phyloP scores from a whole-genome alignment of 495 filamentous ascomycete species.

The Aspergillus nidulans region DNA sequence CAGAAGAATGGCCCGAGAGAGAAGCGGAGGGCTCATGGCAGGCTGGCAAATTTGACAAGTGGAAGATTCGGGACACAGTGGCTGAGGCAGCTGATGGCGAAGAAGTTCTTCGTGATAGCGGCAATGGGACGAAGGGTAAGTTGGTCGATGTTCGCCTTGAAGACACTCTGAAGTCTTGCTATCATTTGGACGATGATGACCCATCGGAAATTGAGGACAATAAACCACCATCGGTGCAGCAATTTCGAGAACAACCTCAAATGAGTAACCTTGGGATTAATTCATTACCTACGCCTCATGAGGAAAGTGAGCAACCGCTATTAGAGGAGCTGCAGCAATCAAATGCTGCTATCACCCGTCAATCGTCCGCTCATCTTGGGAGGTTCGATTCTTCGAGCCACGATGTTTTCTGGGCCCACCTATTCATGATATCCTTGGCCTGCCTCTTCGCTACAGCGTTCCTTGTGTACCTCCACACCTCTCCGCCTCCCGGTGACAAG shows the following conservation, averaged over 20 bases:
- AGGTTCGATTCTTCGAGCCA: constrained; percentile 58
- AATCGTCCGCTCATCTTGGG: constrained; percentile 43
- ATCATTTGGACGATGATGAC: constrained; percentile 48
- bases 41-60: constrained; percentile 33
- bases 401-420: constrained; percentile 86
- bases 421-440: constrained; percentile 81
- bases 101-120: constrained; percentile 35
- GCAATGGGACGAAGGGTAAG: constrained; percentile 57
- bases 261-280: constrained; percentile 29
- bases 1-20: constrained; percentile 33
- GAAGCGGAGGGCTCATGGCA: constrained; percentile 53
- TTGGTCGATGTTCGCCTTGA: constrained; percentile 90
- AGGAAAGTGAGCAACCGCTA: constrained; percentile 41
- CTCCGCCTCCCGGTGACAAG: constrained; percentile 55
- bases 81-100: constrained; percentile 31
- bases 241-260: constrained; percentile 56
- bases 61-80: constrained; percentile 25
- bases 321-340: constrained; percentile 35
- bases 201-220: constrained; percentile 59
- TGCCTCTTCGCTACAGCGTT: constrained; percentile 82
- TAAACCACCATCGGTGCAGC: constrained; percentile 80
- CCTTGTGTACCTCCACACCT: constrained; percentile 83
- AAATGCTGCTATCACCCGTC: constrained; percentile 38
- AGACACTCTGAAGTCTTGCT: constrained; percentile 47
- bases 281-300: constrained; percentile 41